Base-by-base conservation (phyloP, 768 basidiomycete species). In the Agaricus subrufescens region DNA sequence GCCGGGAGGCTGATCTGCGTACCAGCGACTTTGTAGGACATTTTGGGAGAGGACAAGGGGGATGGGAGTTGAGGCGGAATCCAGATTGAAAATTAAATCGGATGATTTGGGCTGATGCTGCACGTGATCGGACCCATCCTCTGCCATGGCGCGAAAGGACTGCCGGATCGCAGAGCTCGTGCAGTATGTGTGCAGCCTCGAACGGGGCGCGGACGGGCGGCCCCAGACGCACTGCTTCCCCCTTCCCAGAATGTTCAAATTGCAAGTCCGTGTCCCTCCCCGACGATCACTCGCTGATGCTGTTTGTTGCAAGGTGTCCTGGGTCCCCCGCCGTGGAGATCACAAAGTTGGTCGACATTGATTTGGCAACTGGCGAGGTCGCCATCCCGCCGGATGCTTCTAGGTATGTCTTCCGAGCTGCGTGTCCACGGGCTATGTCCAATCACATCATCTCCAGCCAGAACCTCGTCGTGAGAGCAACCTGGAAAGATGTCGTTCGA, bases 11-110 rank as follows among this genome's bases (percentile, higher is more conserved):
- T 26, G 1, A 30, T 14, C 23, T 15, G 52, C 77, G 58, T 67
- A 90, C 91, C 91, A 73, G 93, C 86, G 65, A 96, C 93, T 74
- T 96, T 94, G 89, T 80, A 94, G 64, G 85, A 82, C 90, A 92
- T 91, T 75, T 72, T 76, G 59, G 38, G 47, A 56, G 61, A 63
- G 61, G 66, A 67, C 57, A 60, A 57, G 61, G 46, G 51, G 53
- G 55, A 52, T 62, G 62, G 19, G 58, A 58, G 57, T 60, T 50
- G 61, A 57, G 60, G 59, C 52, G 58, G 57, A 19, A 19, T 19
- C 19, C 19, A 19, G 19, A 19, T 19, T 19, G 19, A 19, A 19
- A 19, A 19, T 19, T 19, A 19, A 19, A 19, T 19, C 19, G 19
- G 19, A 19, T 19, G 19, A 19, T 19, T 19, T 19, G 19, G 19